Percentiles rank a stretch among this genome's conserved stretches.
phyloP scores from a whole-genome alignment of 345 rosid genomes.

The Carallia brachiata region DNA sequence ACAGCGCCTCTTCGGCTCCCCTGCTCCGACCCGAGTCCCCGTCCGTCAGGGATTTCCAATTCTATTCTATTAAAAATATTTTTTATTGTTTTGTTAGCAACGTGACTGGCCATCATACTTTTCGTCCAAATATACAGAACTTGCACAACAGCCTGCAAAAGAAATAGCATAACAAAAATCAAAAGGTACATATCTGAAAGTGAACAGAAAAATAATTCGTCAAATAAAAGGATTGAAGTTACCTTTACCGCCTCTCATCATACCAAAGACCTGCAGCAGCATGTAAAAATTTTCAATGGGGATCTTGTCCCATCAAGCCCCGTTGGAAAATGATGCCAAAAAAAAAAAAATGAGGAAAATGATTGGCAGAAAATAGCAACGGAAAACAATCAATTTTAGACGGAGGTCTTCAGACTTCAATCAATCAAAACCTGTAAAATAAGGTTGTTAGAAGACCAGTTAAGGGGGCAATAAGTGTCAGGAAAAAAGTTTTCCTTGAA shows the following conservation, averaged over 20 bases:
- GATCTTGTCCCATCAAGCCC: conserved; percentile 82
- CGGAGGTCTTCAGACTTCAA: conserved; percentile 89
- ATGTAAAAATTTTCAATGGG: conserved; percentile 68
- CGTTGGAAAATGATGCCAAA: conserved; percentile 43
- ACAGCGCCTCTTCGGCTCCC: too few relatives aligned
- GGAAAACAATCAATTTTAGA: conserved; percentile 81
- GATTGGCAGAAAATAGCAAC: conserved; percentile 82
- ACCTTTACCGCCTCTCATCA: conserved; percentile 88
- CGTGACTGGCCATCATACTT: too few relatives aligned
- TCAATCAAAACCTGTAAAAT: conserved; percentile 64
- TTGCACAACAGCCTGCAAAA: conserved; percentile 80
- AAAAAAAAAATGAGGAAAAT: too few relatives aligned
- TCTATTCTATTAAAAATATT: too few relatives aligned
- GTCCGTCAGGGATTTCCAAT: too few relatives aligned
- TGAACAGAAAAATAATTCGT: conserved; percentile 9
- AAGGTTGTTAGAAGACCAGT: too few relatives aligned
- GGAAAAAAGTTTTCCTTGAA: too few relatives aligned
- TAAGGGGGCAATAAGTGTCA: too few relatives aligned
- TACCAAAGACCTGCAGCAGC: conserved; percentile 97
- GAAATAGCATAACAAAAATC: conserved; percentile 9
- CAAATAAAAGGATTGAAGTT: conserved; percentile 14
- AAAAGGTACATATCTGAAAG: not conserved
- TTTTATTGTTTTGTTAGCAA: too few relatives aligned
- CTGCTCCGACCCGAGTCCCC: too few relatives aligned
- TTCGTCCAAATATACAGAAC: too few relatives aligned